Conservation (phyloP, 2,329 filamentous ascomycete genomes). For the Dendrostoma leiphaemia region DNA sequence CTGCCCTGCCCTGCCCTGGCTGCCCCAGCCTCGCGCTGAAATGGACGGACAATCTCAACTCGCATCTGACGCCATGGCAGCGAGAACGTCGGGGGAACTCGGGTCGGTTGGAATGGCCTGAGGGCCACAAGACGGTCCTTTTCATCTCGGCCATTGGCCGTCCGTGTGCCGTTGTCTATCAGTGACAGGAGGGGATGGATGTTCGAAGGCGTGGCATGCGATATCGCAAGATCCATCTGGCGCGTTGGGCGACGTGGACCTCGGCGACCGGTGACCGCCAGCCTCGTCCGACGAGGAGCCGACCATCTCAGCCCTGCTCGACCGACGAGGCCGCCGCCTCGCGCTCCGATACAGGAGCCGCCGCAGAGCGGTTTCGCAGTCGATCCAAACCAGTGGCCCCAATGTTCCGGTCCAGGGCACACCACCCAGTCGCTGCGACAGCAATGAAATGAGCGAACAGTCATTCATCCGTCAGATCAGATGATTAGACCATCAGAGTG, state of each 20-base stretch:
- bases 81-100: background rate
- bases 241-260: background rate
- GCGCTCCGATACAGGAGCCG: slow-evolving; percentile 15
- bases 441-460: background rate
- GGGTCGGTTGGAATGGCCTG: background rate
- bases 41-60: no score
- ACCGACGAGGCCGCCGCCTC: background rate
- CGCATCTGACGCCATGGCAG: background rate
- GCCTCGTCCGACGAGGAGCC: slow-evolving; percentile 13
- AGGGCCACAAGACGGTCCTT: background rate
- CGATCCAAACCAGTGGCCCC: no score
- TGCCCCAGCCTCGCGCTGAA: no score
- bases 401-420: no score
- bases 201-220: slow-evolving; percentile 7
- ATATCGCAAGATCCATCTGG: slow-evolving; percentile 9
- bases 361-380: slow-evolving; percentile 1
- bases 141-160: background rate
- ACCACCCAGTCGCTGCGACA: no score
- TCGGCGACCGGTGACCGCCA: slow-evolving; percentile 7
- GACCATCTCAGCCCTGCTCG: background rate
- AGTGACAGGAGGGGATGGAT: no score
- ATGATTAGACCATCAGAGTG: background rate
- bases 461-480: background rate
- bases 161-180: no score
- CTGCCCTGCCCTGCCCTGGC: background rate